Evolutionary conservation across 2,329 filamentous ascomycete genomes (phyloP).

Genomic region (Pezizomycotina sp.): DNA sequence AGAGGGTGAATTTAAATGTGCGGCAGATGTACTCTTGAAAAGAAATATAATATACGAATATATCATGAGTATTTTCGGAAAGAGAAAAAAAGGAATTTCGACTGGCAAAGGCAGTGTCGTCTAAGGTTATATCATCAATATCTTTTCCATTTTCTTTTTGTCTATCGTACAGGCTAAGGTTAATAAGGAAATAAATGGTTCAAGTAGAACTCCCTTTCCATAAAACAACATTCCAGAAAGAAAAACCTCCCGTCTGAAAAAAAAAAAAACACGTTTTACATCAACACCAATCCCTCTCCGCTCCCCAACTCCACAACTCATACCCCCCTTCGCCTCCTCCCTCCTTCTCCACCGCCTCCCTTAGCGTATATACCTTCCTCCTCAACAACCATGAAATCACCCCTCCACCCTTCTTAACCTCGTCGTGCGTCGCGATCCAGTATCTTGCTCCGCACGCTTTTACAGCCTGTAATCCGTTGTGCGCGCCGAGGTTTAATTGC

Average conservation of each 20-base stretch:
- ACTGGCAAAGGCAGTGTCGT: no score
- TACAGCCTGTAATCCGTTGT: conserved; percentile 44
- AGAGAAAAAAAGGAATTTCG: no score
- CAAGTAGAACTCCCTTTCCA: no score
- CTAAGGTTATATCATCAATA: no score
- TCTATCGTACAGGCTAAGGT: no score
- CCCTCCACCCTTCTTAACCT: conserved; percentile 43
- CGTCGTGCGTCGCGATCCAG: conserved; percentile 51
- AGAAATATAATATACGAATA: conserved; percentile 3
- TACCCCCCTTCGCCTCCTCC: conserved; percentile 27
- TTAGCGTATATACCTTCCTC: conserved; percentile 33
- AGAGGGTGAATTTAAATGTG: conserved; percentile 83
- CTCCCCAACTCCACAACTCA: conserved; percentile 40
- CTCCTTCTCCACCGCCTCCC: conserved; percentile 32
- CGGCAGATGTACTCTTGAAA: conserved; percentile 59
- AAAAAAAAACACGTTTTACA: no score
- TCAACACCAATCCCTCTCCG: conserved; percentile 39
- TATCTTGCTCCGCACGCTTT: conserved; percentile 38
- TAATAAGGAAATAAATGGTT: no score
- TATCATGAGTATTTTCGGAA: neutral
- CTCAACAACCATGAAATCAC: conserved; percentile 39
- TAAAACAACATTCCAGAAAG: no score
- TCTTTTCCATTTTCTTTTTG: no score
- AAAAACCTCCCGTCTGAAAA: no score
- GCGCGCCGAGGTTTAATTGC: conserved; percentile 47